Evolutionary conservation across 2,329 filamentous ascomycete genomes (phyloP), one percentile per base, ranked within the genome.

Genomic region (Dichotomopilus funicola): DNA sequence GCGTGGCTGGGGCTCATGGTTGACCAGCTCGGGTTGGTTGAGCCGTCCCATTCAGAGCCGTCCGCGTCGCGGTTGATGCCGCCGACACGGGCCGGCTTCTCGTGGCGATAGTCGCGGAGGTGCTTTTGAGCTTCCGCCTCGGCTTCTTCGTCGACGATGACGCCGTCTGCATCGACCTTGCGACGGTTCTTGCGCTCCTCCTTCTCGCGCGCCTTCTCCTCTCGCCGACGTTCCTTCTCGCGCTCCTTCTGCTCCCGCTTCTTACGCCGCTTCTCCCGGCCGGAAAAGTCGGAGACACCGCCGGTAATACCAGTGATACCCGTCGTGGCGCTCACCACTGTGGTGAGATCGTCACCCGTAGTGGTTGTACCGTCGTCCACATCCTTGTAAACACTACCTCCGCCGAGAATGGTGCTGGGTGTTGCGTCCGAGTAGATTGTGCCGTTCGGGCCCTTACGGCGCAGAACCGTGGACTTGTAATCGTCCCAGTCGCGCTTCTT

Each of bases 381-480:
- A 61, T 92, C 85, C 67, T 87, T 87, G 71, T 89, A 89, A 11
- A 94, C 83, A 71, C 88, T 92, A 45, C 90, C 90, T 49, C 90
- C 91, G n/a, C 92, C 92, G 0, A 96, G 80, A 60, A 87, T 80
- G 1, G 91, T 96, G 64, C 83, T 86, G 65, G 84, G 83, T 1
- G 91, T 96, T 0, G 88, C 91, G 53, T 89, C 89, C 54, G 84
- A 88, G 4, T 96, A 77, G 1, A 92, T 85, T 45, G 87, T 91
- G 42, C 92, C 92, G 72, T 96, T 91, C 5, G 91, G 90, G 0
- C 91, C 91, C 66, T 87, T 91, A 52, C 91, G 87, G 43, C 94
- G 82, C 46, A 99, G 73, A 1, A 99, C 94, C 0, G 92, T 96
- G 1, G 88, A 87, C 71, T 97, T 97, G 82, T 99, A 99, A 67